Evolutionary conservation across 108 stramenopile genomes (phyloP), one percentile per base, ranked within the genome.

Genomic region (Nitzschia sp.): DNA sequence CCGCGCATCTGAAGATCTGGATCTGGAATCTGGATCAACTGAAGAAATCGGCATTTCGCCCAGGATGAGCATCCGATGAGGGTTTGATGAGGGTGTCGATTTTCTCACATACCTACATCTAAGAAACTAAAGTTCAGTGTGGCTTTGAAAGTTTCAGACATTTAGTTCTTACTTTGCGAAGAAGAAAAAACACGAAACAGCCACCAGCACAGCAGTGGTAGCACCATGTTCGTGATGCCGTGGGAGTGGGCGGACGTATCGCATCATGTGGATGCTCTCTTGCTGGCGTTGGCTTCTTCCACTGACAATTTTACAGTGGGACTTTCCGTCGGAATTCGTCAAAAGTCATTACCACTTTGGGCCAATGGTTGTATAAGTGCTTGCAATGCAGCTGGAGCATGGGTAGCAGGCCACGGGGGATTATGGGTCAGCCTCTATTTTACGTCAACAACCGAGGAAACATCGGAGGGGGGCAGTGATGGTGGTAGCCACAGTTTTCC

Each of bases 221-320:
- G 13, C 38, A 41, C 13, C 38, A 41, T 41, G 9, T 13, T 41
- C 13, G 38, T 41, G 38, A 6, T n/a, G n/a, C n/a, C n/a, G n/a
- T n/a, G n/a, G n/a, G n/a, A n/a, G n/a, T 41, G 38, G 38, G 38
- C 38, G 38, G 38, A 6, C 48, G 5, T 50, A 21, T 50, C 48
- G 16, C 56, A 64, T 1, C 73, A 75, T 38, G 0, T 79, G 0
- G 72, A 81, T 27, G 75, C 78, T 1, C 66, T 79, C 13, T 27
- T 83, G 29, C 63, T 83, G 47, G 78, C 78, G 1, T 19, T 64
- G 45, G 78, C 75, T 31, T 75, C 72, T 1, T 77, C 75, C 22
- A 77, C 76, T 16, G 83, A 84, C 35, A 84, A 84, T 57, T 84
- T 84, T 59, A 63, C 55, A 17, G 79, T 80, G 0, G 79, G 83